Percentiles rank a stretch among this genome's conserved stretches.
Conservation (phyloP, 2,329 filamentous ascomycete genomes). For the Allantophomopsis cytisporea region DNA sequence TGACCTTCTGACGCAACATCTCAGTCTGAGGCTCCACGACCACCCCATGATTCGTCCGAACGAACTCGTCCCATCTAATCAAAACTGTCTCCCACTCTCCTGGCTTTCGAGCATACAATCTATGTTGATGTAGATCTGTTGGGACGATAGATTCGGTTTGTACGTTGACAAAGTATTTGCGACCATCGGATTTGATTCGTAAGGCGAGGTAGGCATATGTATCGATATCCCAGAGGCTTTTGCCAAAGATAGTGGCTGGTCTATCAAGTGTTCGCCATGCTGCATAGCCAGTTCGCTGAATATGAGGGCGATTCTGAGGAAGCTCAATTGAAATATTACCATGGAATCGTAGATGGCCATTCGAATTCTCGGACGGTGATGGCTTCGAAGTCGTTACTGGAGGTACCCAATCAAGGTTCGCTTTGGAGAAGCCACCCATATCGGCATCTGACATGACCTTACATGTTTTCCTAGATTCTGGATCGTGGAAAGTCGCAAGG, state of each 20-base stretch:
- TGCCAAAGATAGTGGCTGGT: conserved; percentile 70
- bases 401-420: conserved; percentile 42
- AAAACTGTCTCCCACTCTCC: conserved; percentile 94
- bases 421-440: conserved; percentile 75
- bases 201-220: conserved; percentile 79
- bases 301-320: conserved; percentile 57
- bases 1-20: conserved; percentile 74
- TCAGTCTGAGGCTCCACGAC: conserved; percentile 89
- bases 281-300: conserved; percentile 75
- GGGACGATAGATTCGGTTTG: conserved; percentile 90
- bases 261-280: conserved; percentile 78
- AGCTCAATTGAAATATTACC: conserved; percentile 80
- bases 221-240: conserved; percentile 77
- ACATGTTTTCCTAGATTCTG: conserved; percentile 32
- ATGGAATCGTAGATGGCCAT: conserved; percentile 66
- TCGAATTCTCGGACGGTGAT: conserved; percentile 15
- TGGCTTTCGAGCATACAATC: conserved; percentile 63
- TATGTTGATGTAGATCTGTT: conserved; percentile 92
- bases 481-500: conserved; percentile 47
- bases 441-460: conserved; percentile 80
- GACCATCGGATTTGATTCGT: conserved; percentile 78
- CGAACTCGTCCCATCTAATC: conserved; percentile 84
- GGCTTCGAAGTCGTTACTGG: conserved; percentile 7
- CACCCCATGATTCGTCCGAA: conserved; percentile 83
- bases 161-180: conserved; percentile 88